A percentile compares a stretch with the other conserved stretches of the same genome.
Evolutionary conservation across 2,329 filamentous ascomycete genomes (phyloP).

Genomic region (Talaromyces sp.): DNA sequence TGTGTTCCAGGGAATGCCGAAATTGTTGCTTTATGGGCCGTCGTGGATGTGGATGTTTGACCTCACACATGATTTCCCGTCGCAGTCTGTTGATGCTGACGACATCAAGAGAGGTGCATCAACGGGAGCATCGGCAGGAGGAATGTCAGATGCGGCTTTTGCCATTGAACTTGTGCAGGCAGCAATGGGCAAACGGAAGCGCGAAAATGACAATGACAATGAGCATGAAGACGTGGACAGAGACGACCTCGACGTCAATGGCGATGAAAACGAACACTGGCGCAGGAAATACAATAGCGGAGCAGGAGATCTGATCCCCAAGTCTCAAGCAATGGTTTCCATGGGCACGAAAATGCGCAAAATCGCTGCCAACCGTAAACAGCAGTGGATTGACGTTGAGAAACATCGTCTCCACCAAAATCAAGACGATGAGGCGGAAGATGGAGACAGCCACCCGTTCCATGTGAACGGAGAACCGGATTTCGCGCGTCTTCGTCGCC

Average conservation of each 20-base stretch:
- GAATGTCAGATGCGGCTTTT: conserved; percentile 8
- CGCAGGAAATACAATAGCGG: conserved; percentile 49
- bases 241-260: conserved; percentile 26
- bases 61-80: conserved; percentile 64
- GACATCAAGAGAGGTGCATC: neutral
- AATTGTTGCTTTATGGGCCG: conserved; percentile 83
- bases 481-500: conserved; percentile 30
- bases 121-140: conserved; percentile 18
- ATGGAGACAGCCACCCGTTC: conserved; percentile 33
- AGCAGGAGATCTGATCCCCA: conserved; percentile 53
- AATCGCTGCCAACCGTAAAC: conserved; percentile 39
- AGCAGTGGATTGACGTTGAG: conserved; percentile 35
- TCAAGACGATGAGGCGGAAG: conserved; percentile 27
- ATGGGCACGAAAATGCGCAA: conserved; percentile 50
- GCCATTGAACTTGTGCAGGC: neutral
- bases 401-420: conserved; percentile 24
- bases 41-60: conserved; percentile 93
- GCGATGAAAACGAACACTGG: conserved; percentile 38
- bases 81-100: conserved; percentile 18
- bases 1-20: conserved; percentile 51
- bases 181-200: conserved; percentile 40
- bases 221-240: conserved; percentile 16
- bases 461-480: conserved; percentile 25
- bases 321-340: conserved; percentile 42
- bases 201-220: conserved; percentile 26